Percentiles rank a stretch among this genome's conserved stretches.
These are phyloP conservation scores for Pseudevernia furfuracea DNA, from an alignment of 495 filamentous ascomycete genomes.

Conservation along the genomic window DNA sequence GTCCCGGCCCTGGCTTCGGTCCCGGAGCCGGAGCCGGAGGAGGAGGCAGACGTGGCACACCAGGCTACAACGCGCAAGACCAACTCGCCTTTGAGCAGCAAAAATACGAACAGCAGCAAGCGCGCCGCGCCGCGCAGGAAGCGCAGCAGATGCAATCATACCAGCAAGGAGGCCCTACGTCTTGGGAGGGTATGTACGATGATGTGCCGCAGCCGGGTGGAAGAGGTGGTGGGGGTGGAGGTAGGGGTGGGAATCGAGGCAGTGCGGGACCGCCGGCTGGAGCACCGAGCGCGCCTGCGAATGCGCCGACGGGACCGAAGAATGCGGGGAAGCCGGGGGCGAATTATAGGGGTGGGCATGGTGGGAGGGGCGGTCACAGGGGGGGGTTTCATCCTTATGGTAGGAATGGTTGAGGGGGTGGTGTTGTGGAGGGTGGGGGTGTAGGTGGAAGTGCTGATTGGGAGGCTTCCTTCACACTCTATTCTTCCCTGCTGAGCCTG, in stretches of 20 bases:
- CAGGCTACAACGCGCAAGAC: constrained; percentile 63
- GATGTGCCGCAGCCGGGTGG: constrained; percentile 82
- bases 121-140: constrained; percentile 43
- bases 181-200: constrained; percentile 99
- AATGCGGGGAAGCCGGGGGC: constrained; percentile 90
- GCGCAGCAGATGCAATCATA: constrained; percentile 39
- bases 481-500: too few species aligned
- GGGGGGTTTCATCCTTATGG: constrained; percentile 78
- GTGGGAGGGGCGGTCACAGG: constrained; percentile 63
- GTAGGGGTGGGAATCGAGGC: constrained; percentile 34
- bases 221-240: constrained; percentile 39
- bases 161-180: constrained; percentile 53
- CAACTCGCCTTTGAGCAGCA: constrained; percentile 81
- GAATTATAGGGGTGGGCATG: constrained; percentile 91
- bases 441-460: neutral
- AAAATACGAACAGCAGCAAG: constrained; percentile 73
- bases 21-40: constrained; percentile 15
- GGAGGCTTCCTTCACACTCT: neutral
- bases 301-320: constrained; percentile 92
- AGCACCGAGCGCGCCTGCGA: constrained; percentile 80
- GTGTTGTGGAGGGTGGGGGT: neutral
- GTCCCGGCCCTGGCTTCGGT: constrained; percentile 18
- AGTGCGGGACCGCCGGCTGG: constrained; percentile 48
- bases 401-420: constrained; percentile 24
- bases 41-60: constrained; percentile 35